Base-by-base conservation (phyloP, 768 basidiomycete species). In the Lactarius deliciosus region DNA sequence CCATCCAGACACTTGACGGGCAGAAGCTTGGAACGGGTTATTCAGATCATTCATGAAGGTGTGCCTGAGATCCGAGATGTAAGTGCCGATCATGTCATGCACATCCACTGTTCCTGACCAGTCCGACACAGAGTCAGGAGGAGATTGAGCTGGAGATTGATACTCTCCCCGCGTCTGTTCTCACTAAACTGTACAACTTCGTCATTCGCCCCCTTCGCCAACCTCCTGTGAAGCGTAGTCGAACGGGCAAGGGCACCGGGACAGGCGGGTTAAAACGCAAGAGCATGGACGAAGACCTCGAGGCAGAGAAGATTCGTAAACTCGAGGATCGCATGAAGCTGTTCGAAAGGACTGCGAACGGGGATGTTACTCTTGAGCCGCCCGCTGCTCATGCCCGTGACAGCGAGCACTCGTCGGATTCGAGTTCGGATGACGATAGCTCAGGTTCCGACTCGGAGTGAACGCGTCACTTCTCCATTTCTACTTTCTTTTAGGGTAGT, bases 101-200 rank as follows among this genome's bases (percentile, higher is more conserved):
- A 10, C 68, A 22, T 53, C 67, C 36, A n/a, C 36, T 40, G 9
- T 66, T 64, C 66, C 73, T 66, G 68, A 65, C 60, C 16, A 66
- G 34, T 61, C 70, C 50, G 69, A 63, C 80, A 94, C 80, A 94
- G 92, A 94, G 92, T 77, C 91, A 90, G 56, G 94, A 98, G 77
- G 97, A 99, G 80, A 98, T 99, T 73, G 97, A 99, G 77, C 86
- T 99, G 53, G 97, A 99, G 78, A 98, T 99, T 74, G 97, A 98
- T 74, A 81, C 87, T 47, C 81, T 99, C 38, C 96, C 97, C 58
- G 82, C 91, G 8, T 77, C 84, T 36, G 96, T 97, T 55, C 85
- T 98, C 61, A 90, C 91, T 61, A 93, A 94, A 78, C 83, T 99
- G 34, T 99, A 98, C 81, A 96, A 96, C 78, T 94, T 92, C 74